Evolutionary conservation across 2,329 filamentous ascomycete species (phyloP).

Genomic region (Diaporthe vexans): DNA sequence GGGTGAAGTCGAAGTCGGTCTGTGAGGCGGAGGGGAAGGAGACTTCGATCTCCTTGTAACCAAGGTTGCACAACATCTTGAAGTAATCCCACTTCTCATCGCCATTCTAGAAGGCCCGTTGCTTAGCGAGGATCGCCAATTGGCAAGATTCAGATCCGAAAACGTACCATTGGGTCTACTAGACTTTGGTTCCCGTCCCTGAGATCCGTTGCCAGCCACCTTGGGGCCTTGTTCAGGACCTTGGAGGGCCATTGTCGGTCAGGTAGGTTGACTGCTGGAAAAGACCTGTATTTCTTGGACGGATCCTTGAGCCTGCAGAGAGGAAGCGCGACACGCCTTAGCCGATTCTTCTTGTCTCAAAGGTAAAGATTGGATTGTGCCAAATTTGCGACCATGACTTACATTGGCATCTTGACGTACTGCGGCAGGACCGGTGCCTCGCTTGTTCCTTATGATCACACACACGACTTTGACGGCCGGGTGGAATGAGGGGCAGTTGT

Average conservation of each 20-base stretch:
- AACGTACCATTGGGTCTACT: constrained; percentile 88
- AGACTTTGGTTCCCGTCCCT: constrained; percentile 96
- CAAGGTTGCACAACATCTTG: constrained; percentile 90
- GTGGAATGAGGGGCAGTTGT: constrained; percentile 26
- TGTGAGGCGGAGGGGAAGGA: constrained; percentile 95
- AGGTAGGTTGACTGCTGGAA: constrained; percentile 75
- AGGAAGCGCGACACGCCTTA: constrained; percentile 27
- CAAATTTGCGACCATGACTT: constrained; percentile 41
- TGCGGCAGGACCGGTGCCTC: constrained; percentile 23
- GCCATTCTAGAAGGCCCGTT: constrained; percentile 73
- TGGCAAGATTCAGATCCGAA: neutral
- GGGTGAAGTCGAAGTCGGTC: constrained; percentile 96
- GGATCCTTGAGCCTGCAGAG: constrained; percentile 77
- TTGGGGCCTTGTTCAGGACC: constrained; percentile 84
- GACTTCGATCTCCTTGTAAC: constrained; percentile 98
- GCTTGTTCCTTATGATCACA: neutral
- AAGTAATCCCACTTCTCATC: constrained; percentile 97
- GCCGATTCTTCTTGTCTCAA: neutral
- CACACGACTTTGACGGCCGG: neutral
- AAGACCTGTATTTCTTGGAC: constrained; percentile 81
- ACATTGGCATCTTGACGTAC: constrained; percentile 51
- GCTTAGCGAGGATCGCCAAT: constrained; percentile 16
- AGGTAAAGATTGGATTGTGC: neutral
- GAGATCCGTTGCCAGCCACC: constrained; percentile 91
- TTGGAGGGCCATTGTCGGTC: constrained; percentile 88